A percentile compares a stretch with the other conserved stretches of the same genome.
These are phyloP conservation scores for Alternaria solani DNA, from an alignment of 2,329 filamentous ascomycete genomes.

Conservation along the genomic window DNA sequence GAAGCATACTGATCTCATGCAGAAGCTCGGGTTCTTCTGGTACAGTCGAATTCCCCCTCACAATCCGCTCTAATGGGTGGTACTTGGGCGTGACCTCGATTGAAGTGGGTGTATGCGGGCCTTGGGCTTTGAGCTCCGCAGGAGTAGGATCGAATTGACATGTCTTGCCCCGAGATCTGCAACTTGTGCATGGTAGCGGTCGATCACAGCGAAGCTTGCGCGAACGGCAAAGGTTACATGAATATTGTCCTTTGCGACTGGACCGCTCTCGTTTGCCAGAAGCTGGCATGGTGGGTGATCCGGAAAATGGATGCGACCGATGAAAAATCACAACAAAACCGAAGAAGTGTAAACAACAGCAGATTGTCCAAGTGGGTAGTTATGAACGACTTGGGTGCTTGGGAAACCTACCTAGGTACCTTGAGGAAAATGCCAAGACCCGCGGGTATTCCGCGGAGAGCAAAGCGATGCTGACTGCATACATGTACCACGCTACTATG, in stretches of 20 bases:
- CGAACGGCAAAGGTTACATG: conserved; percentile 35
- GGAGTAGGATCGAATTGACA: conserved; percentile 22
- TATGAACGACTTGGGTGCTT: neutral
- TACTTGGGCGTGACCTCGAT: neutral
- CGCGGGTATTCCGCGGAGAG: neutral
- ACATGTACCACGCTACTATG: neutral
- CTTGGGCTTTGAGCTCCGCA: neutral
- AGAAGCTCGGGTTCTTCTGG: neutral
- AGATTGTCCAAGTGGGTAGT: neutral
- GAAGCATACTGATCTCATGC: neutral
- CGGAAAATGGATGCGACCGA: neutral
- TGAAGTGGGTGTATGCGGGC: neutral
- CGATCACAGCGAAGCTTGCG: conserved; percentile 41
- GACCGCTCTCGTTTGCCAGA: neutral
- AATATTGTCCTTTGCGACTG: conserved; percentile 26
- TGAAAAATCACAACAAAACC: neutral
- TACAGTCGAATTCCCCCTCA: neutral
- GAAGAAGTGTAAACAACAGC: neutral
- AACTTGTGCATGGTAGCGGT: conserved; percentile 39
- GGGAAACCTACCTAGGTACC: neutral
- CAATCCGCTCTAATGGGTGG: neutral
- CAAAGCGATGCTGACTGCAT: conserved; percentile 1
- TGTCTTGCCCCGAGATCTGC: conserved; percentile 26
- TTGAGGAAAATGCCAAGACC: neutral
- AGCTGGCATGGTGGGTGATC: neutral